Base-by-base conservation (phyloP, 1,284 basidiomycete species). In the Ustilago nuda region DNA sequence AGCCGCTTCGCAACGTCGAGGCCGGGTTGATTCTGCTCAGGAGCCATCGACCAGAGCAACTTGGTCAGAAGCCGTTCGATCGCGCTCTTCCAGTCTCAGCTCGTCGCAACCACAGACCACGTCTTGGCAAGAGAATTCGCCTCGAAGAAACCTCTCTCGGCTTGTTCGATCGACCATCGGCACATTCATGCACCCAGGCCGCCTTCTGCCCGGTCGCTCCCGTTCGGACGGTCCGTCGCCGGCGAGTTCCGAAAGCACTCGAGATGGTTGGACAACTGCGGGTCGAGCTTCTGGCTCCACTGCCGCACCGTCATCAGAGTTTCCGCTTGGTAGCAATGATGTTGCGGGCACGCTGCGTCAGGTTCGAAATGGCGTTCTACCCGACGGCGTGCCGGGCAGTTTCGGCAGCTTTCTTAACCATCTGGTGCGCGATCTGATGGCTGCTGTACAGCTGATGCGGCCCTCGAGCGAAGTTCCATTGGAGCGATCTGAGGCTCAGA, bases 361-460 rank as follows among this genome's bases (percentile, higher is more conserved):
- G 9, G 80, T 80, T 30, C 58, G 80, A 27, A 72, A 79, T 19
- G 78, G 78, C 0, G 59, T 72, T 19, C 54, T 80, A 32, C 64
- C 74, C 4, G 67, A 79, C 33, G 80, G 80, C 27, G 80, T 78
- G 7, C 77, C 80, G 1, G 82, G 77, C 15, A 75, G 76, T 46
- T 83, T 83, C 50, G 80, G 80, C 53, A 73, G 68, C 37, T 83
- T 83, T 56, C 61, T 83, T 52, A 74, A 81, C 50, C 78, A 83
- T 27, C 54, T 82, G 58, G 58, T 82, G 6, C 56, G 63, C 11
- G 82, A 83, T 48, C 62, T 83, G 35, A 74, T 66, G 69, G 76
- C 61, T n/a, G 82, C 82, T 1, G 79, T 83, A 2, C 72, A 76
- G 37, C 68, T 70, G 27, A 73, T 78, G 61, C 67, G 54, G 35